Evolutionary conservation across 495 filamentous ascomycete genomes (phyloP).

Genomic region (Parmelia sp.): DNA sequence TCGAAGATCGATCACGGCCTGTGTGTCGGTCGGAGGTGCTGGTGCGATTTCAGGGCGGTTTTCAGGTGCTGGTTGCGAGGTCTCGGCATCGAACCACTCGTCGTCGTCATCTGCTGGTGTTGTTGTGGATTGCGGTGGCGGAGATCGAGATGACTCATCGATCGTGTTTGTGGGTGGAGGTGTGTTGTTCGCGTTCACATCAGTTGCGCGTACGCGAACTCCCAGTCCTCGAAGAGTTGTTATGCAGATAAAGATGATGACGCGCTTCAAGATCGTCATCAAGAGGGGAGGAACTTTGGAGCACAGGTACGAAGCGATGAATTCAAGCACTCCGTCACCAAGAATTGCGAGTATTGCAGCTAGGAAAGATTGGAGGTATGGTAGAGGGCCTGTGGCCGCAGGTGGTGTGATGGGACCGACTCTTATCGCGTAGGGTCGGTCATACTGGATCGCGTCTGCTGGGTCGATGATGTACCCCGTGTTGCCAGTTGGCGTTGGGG

Average conservation of each 20-base stretch:
- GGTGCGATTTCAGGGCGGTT: background rate
- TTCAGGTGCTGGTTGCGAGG: background rate
- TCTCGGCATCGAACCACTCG: background rate
- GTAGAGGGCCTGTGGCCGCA: background rate
- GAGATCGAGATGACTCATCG: background rate
- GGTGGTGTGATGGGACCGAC: background rate
- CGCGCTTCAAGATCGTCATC: background rate
- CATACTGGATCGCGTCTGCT: no score
- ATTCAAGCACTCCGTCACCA: background rate
- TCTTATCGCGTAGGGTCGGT: no score
- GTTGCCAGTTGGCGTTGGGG: accelerated
- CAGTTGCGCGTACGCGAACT: background rate
- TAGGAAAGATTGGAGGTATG: background rate
- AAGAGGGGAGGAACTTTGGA: background rate
- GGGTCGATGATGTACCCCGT: background rate
- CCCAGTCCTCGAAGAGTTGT: background rate
- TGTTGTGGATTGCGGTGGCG: background rate
- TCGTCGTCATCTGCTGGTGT: background rate
- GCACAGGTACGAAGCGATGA: background rate
- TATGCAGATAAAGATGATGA: no score
- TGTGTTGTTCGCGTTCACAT: background rate
- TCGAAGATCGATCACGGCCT: background rate
- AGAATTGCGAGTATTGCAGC: background rate
- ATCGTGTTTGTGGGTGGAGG: background rate
- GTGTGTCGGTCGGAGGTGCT: background rate